Evolutionary conservation across 768 basidiomycete species (phyloP), one percentile per base, ranked within the genome.

Genomic region (button mushroom (Agaricus bisporus)): DNA sequence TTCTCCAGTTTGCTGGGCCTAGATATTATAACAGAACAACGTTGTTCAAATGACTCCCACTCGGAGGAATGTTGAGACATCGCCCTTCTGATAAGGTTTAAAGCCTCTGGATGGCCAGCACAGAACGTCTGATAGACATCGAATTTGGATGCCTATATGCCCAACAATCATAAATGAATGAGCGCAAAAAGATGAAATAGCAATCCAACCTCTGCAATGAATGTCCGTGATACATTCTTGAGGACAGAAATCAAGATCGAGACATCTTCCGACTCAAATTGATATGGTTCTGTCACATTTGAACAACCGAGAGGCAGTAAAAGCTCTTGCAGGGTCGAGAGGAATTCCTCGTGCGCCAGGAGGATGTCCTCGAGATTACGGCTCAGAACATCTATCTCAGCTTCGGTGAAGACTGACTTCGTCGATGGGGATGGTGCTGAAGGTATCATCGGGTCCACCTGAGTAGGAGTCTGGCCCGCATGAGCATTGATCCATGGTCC

Each of bases 61-160:
- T 95, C 91, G 0, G 73, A 55, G 1, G 83, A 76, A 57, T 82
- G 75, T 49, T 82, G 82, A 35, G 80, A 73, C 37, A 82, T 79
- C 17, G 84, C 76, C 48, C 77, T 79, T 55, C 86, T 82, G 0
- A 95, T 73, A 20, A 91, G 66, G 57, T 88, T 82, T 52, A 88
- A 73, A 0, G 93, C 94, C 59, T 89, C 86, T 48, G 82, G 79
- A 63, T 98, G 95, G 0, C 85, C 85, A 0, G 91, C 81, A 64
- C 95, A 98, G 63, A 93, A 98, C 11, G 77, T 69, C 65, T 93
- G 82, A 70, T 99, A 99, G 1, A 82, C 75, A 53, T 79, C 75
- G 59, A 95, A 95, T 36, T 76, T 71, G 14, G 83, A 73, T 22
- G 85, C 86, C 92, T 95, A 59, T 7, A 41, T 10, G 55, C 18